Conservation (phyloP, 2,329 filamentous ascomycete species). For the Neodidymelliopsis sp. region DNA sequence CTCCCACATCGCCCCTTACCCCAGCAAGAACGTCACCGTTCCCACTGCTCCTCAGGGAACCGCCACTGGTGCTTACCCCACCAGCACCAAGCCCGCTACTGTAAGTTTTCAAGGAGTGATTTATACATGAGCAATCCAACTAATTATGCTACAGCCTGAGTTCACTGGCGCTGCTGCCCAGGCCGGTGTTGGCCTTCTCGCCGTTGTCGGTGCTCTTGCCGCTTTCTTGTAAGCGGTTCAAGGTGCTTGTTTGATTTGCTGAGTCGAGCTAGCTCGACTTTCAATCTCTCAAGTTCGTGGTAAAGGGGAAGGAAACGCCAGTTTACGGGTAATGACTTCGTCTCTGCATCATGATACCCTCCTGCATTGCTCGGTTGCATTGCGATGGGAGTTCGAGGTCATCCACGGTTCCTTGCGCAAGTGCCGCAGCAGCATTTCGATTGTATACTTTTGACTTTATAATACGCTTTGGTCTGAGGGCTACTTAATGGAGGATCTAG, state of each 20-base stretch:
- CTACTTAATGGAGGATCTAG: conserved; percentile 40
- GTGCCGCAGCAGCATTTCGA: conserved; percentile 44
- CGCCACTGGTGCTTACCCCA: conserved; percentile 34
- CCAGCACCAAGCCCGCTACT: conserved; percentile 36
- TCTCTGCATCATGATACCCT: conserved; percentile 44
- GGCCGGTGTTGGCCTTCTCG: conserved; percentile 60
- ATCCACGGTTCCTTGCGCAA: conserved; percentile 31
- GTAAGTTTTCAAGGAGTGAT: not conserved
- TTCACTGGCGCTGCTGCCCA: conserved; percentile 63
- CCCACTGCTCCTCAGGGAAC: conserved; percentile 30
- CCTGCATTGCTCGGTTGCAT: conserved; percentile 33
- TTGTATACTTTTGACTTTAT: conserved; percentile 45
- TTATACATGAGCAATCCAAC: not conserved
- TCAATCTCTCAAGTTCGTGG: conserved; percentile 11
- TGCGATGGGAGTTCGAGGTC: conserved; percentile 42
- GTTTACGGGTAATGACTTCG: conserved; percentile 44
- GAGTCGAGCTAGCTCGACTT: conserved; percentile 10
- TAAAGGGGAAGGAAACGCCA: conserved; percentile 31
- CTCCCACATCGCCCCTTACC: conserved; percentile 24
- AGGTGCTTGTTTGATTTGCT: conserved; percentile 23
- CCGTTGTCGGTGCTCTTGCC: conserved; percentile 59
- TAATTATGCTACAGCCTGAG: conserved; percentile 29
- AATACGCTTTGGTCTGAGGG: conserved; percentile 45
- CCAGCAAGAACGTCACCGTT: conserved; percentile 33
- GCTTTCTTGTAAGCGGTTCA: conserved; percentile 49